phyloP scores from a whole-genome alignment of 2,329 filamentous ascomycete species.

The Esteya vermicola region DNA sequence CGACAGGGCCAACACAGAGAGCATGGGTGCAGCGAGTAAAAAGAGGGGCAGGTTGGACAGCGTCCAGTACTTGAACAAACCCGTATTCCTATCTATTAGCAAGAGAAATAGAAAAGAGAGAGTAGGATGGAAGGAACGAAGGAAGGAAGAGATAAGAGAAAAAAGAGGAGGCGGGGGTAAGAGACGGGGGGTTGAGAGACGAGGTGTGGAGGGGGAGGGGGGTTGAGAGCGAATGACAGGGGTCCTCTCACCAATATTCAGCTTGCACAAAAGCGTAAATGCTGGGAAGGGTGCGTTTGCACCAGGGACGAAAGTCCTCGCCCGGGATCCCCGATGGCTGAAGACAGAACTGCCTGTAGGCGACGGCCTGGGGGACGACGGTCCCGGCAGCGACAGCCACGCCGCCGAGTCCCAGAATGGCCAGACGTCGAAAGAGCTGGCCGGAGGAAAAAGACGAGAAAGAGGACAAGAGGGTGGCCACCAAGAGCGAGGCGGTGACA shows the following conservation, averaged over 20 bases:
- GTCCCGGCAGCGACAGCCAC: constrained; percentile 52
- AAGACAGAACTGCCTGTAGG: constrained; percentile 58
- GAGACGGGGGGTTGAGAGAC: too few relatives aligned
- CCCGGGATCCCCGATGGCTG: constrained; percentile 11
- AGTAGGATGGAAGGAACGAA: neutral
- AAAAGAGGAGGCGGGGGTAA: too few relatives aligned
- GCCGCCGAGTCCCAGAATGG: constrained; percentile 51
- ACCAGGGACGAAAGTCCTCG: constrained; percentile 53
- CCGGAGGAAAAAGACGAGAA: too few relatives aligned
- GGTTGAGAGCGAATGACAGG: neutral
- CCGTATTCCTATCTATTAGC: constrained; percentile 53
- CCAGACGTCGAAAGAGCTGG: constrained; percentile 35
- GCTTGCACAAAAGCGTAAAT: constrained; percentile 85
- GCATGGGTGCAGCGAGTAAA: constrained; percentile 64
- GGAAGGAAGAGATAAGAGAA: neutral
- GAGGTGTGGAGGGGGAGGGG: too few relatives aligned
- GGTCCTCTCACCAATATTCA: constrained; percentile 63
- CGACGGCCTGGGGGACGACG: constrained; percentile 56
- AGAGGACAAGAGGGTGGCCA: too few relatives aligned
- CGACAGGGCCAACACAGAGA: constrained; percentile 53
- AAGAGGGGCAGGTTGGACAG: constrained; percentile 77
- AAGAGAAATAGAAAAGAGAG: neutral
- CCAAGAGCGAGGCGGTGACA: constrained; percentile 22
- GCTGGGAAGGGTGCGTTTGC: constrained; percentile 55
- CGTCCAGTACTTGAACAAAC: constrained; percentile 85